Conservation (phyloP, 371 early-diverging fungal species). For the Mortierella polycephala region DNA sequence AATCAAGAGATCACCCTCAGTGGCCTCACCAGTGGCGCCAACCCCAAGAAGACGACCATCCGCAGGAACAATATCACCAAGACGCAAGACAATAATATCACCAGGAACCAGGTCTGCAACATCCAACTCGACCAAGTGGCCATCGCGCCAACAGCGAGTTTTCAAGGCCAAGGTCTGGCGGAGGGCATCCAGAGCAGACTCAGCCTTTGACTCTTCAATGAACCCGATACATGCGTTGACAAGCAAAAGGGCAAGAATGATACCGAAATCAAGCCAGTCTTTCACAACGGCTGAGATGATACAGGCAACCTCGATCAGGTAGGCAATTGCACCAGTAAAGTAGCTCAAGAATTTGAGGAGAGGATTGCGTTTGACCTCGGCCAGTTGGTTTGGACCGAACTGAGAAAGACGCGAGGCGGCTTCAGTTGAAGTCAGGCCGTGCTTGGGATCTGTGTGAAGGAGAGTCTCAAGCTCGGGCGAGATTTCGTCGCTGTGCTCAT, state of each 20-base stretch:
- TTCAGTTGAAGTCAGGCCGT: conserved; percentile 70
- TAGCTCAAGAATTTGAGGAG: conserved; percentile 89
- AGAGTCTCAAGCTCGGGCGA: conserved; percentile 76
- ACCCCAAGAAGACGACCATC: conserved; percentile 91
- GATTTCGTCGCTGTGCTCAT: conserved; percentile 74
- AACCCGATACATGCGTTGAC: conserved; percentile 93
- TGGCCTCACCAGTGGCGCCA: conserved; percentile 81
- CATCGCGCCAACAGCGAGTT: conserved; percentile 82
- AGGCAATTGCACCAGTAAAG: conserved; percentile 91
- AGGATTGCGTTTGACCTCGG: conserved; percentile 86
- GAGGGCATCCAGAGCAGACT: conserved; percentile 89
- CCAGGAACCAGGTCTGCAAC: conserved; percentile 85
- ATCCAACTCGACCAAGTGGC: conserved; percentile 84
- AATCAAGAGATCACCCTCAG: conserved; percentile 82
- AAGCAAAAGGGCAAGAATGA: conserved; percentile 83
- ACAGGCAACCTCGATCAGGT: conserved; percentile 85
- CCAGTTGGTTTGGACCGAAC: conserved; percentile 81
- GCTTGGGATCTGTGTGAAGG: conserved; percentile 73
- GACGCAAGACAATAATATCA: conserved; percentile 87
- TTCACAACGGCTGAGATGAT: conserved; percentile 70
- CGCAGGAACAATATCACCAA: conserved; percentile 96
- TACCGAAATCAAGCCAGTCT: conserved; percentile 87
- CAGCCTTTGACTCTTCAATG: conserved; percentile 91
- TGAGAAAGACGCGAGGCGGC: conserved; percentile 66
- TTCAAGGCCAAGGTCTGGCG: conserved; percentile 80